These are phyloP conservation scores for Pascua sp. DNA, from an alignment of 1,284 basidiomycete genomes.

Conservation along the genomic window DNA sequence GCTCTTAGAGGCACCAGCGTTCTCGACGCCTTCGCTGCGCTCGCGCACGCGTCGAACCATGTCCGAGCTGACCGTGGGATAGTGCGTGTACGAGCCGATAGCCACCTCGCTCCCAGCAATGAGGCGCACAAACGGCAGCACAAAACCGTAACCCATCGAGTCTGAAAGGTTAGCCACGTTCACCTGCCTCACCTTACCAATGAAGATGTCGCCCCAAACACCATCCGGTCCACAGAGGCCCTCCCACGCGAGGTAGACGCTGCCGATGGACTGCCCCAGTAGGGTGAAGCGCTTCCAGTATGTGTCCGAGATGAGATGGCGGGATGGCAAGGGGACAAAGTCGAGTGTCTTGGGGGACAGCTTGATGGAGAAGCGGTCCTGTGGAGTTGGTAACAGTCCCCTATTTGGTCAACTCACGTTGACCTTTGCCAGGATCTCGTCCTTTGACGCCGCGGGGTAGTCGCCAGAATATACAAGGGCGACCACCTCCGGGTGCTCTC, in stretches of 20 bases:
- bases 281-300: conserved; percentile 87
- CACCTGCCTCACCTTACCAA: conserved; percentile 58
- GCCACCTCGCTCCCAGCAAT: conserved; percentile 59
- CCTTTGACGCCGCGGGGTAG: conserved; percentile 65
- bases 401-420: conserved; percentile 62
- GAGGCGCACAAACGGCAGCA: conserved; percentile 70
- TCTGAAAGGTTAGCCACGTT: conserved; percentile 55
- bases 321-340: conserved; percentile 71
- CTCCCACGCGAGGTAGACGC: conserved; percentile 76
- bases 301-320: conserved; percentile 72
- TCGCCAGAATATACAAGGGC: conserved; percentile 90
- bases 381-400: neutral
- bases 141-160: conserved; percentile 97
- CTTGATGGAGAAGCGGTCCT: conserved; percentile 80
- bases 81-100: conserved; percentile 90
- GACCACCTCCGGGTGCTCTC: conserved; percentile 65
- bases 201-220: conserved; percentile 67
- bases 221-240: conserved; percentile 48
- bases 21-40: conserved; percentile 63
- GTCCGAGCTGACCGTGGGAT: conserved; percentile 90
- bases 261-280: conserved; percentile 84
- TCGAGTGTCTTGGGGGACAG: conserved; percentile 64
- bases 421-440: conserved; percentile 75
- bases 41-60: conserved; percentile 81
- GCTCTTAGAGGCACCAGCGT: conserved; percentile 64